Conservation (phyloP, 345 rosid genomes). For the Acer campestre region DNA sequence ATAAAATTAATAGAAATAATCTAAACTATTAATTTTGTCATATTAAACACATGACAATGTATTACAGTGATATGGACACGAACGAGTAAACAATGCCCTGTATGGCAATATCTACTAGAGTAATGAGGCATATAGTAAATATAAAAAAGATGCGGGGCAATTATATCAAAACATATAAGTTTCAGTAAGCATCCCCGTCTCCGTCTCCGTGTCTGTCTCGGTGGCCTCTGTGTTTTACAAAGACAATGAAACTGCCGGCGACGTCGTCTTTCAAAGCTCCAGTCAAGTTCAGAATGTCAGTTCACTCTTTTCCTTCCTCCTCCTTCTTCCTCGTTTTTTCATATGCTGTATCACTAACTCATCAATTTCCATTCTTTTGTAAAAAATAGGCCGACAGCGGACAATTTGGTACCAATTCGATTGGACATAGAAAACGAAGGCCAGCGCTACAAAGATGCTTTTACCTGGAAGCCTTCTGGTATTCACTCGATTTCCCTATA, state of each 20-base stretch:
- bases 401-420: slow-evolving; percentile 87
- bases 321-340: background rate
- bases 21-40: too few species aligned
- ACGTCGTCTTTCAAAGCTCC: slow-evolving; percentile 53
- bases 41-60: too few species aligned
- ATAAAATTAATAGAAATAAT: too few species aligned
- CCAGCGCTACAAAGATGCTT: slow-evolving; percentile 84
- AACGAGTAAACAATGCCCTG: too few species aligned
- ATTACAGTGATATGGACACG: too few species aligned
- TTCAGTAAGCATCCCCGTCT: too few species aligned
- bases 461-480: slow-evolving; percentile 98
- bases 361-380: background rate
- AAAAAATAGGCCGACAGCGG: slow-evolving; percentile 73
- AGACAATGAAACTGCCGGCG: slow-evolving; percentile 47
- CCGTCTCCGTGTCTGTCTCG: background rate
- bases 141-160: too few species aligned
- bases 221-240: background rate
- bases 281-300: slow-evolving; percentile 86
- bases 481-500: slow-evolving; percentile 1
- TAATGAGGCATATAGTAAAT: too few species aligned
- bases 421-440: slow-evolving; percentile 90
- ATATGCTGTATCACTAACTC: background rate
- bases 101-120: too few species aligned
- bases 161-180: too few species aligned
- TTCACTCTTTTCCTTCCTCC: slow-evolving; percentile 7